These are phyloP conservation scores for Prototheca cutis DNA, from an alignment of 163 green algal genomes.

Conservation along the genomic window DNA sequence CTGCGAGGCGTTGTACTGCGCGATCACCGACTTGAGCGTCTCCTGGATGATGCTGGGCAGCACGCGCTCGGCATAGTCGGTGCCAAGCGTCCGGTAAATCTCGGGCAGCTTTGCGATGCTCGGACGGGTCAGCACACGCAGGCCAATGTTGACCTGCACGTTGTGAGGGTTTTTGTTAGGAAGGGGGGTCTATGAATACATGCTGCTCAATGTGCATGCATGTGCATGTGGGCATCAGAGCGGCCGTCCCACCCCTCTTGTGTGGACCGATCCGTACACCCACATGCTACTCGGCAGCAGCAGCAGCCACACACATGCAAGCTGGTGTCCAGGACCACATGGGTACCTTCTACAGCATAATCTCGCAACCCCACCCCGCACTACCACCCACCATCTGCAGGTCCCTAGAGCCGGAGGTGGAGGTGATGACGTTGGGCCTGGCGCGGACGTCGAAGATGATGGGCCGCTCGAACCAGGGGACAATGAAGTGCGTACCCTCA, in stretches of 20 bases:
- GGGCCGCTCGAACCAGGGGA: conserved; percentile 95
- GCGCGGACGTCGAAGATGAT: conserved; percentile 94
- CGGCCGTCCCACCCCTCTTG: too few relatives aligned
- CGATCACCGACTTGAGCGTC: conserved; percentile 95
- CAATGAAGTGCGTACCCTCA: conserved; percentile 94
- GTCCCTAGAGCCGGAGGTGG: conserved; percentile 83
- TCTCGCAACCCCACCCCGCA: too few relatives aligned
- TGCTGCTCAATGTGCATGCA: not conserved
- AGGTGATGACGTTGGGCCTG: conserved; percentile 82
- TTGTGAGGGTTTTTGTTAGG: not conserved
- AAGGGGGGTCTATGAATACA: not conserved
- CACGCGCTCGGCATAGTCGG: conserved; percentile 90
- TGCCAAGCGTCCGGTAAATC: conserved; percentile 94
- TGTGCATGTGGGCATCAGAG: too few relatives aligned
- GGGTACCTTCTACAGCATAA: too few relatives aligned
- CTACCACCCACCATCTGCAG: conserved; percentile 84
- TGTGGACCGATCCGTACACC: too few relatives aligned
- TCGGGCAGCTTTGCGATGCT: conserved; percentile 72
- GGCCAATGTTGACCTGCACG: conserved; percentile 86
- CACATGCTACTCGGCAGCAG: too few relatives aligned
- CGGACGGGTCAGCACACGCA: conserved; percentile 91
- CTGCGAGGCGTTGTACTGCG: conserved; percentile 97
- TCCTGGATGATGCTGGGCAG: conserved; percentile 98
- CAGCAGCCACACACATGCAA: too few relatives aligned
- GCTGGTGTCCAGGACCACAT: too few relatives aligned